Base-by-base conservation (phyloP, 148 eudicot genomes). In the Heliamphora exappendiculata region DNA sequence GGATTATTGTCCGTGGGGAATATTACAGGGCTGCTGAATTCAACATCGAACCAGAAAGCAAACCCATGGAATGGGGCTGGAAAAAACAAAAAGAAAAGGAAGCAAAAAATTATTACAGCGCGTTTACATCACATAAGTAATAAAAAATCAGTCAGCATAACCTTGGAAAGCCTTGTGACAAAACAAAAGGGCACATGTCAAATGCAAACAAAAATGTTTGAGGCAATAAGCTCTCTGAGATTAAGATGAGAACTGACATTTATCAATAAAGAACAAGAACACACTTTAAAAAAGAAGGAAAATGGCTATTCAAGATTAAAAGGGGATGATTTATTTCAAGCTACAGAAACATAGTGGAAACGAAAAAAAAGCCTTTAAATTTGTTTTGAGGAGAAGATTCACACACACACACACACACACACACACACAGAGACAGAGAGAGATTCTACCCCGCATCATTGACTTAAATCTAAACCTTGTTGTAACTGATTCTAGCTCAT, bases 1-100 rank as follows among this genome's bases (percentile, higher is more conserved):
- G 76, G 75, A 73, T 84, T 87, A 78, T 81, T 78, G 62, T 80
- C 74, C 26, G 77, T 55, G 60, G 82, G 63, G 57, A 78, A 77
- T 34, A 75, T 63, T 36, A 79, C 79, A 20, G 89, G 86, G 54
- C 83, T 83, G 78, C 86, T 85, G 79, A 95, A 95, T 83, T 91
- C 93, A 76, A 95, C 99, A 78, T 95, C 96, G 72, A 95, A 95
- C 98, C 98, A 95, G 86, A 95, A 95, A 20, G 93, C 98, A 87
- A 95, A 95, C 36, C 98, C 98, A 81, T 95, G 90, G 53, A 95
- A 91, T 74, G 98, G 93, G 80, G 97, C 98, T 95, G 94, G 7
- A 84, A 69, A 16, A 41, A 51, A 50, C 22, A 11, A 41, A 42
- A 5, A 28, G 6, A 7, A 84, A 75, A 34, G 31, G 22, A 63